These are phyloP conservation scores for Penicillium psychrofluorescens DNA, from an alignment of 495 filamentous ascomycete species.

Conservation along the genomic window DNA sequence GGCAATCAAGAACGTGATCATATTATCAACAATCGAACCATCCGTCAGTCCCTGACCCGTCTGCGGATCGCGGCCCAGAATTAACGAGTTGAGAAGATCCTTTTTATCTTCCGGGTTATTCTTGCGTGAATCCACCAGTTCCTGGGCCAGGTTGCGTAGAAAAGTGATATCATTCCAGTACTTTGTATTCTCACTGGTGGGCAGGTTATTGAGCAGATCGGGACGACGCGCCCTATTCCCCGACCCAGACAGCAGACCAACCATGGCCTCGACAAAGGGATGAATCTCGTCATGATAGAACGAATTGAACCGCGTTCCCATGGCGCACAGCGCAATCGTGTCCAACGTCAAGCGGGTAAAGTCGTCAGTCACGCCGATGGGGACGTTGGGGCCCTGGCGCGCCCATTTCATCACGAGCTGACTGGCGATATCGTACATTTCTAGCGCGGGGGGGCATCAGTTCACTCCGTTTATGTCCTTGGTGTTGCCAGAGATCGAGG, in stretches of 20 bases:
- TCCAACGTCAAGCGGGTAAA: slow-evolving; percentile 72
- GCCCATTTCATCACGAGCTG: slow-evolving; percentile 75
- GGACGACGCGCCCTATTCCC: slow-evolving; percentile 45
- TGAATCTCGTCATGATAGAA: slow-evolving; percentile 62
- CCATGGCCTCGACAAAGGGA: slow-evolving; percentile 63
- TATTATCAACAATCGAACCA: slow-evolving; percentile 57
- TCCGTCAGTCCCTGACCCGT: slow-evolving; percentile 58
- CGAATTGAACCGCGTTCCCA: slow-evolving; percentile 70
- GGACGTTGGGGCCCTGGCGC: slow-evolving; percentile 47
- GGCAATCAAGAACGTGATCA: slow-evolving; percentile 67
- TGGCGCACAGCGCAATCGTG: slow-evolving; percentile 63
- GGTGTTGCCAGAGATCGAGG: too few relatives aligned
- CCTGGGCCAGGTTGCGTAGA: slow-evolving; percentile 46
- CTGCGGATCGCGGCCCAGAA: slow-evolving; percentile 57
- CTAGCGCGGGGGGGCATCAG: slow-evolving; percentile 9
- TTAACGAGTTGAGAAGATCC: slow-evolving; percentile 65
- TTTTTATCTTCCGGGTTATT: slow-evolving; percentile 49
- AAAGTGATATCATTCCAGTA: slow-evolving; percentile 50
- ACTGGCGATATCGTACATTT: slow-evolving; percentile 67
- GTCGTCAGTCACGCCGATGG: slow-evolving; percentile 59
- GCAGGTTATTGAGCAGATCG: slow-evolving; percentile 41
- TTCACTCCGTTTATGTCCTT: too few relatives aligned
- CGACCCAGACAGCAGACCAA: slow-evolving; percentile 47
- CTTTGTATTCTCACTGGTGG: slow-evolving; percentile 45
- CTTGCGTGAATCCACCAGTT: slow-evolving; percentile 54